Evolutionary conservation across 345 rosid genomes (phyloP).

Genomic region (Melaleuca alternifolia): DNA sequence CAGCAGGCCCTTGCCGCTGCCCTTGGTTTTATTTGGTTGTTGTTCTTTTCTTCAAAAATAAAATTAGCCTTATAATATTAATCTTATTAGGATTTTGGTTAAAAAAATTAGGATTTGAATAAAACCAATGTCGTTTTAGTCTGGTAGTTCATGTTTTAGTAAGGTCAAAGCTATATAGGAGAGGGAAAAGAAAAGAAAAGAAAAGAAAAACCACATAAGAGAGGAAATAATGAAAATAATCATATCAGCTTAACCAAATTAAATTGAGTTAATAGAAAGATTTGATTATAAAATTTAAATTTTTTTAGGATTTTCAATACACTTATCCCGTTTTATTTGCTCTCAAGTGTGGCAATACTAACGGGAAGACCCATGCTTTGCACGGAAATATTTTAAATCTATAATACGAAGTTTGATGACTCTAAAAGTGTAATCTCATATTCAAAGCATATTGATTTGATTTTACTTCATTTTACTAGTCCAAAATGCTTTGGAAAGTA

Average conservation of each 20-base stretch:
- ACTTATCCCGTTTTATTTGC: neutral
- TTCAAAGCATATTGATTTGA: neutral
- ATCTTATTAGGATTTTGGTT: neutral
- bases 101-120: neutral
- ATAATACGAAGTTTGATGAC: neutral
- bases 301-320: accelerated
- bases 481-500: neutral
- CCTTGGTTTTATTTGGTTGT: neutral
- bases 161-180: neutral
- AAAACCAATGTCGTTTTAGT: neutral
- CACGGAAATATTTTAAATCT: neutral
- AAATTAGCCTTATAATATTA: neutral
- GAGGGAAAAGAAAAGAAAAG: neutral
- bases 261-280: too few relatives aligned
- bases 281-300: neutral
- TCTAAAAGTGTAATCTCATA: neutral
- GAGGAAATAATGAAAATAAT: neutral
- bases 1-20: neutral
- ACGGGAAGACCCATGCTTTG: neutral
- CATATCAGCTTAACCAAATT: neutral
- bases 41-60: neutral
- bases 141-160: neutral
- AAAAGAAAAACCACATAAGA: neutral
- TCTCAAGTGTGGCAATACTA: neutral
- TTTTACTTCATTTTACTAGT: neutral